Evolutionary conservation across 2,329 filamentous ascomycete species (phyloP).

Genomic region (Diaporthe ilicicola): DNA sequence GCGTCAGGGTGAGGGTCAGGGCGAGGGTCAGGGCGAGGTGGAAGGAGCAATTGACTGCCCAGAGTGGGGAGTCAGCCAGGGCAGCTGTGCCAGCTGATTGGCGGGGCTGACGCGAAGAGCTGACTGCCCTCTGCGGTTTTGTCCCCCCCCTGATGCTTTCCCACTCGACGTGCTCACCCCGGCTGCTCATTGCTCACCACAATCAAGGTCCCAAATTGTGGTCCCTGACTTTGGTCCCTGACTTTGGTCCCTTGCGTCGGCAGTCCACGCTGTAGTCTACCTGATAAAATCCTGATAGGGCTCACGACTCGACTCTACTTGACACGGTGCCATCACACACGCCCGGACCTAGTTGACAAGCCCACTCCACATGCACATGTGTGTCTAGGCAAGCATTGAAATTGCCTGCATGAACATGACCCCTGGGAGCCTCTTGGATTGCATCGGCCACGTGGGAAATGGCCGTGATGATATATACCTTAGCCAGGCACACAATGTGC

Average conservation of each 20-base stretch:
- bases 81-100: neutral
- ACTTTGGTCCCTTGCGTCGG: slow-evolving; percentile 16
- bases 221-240: neutral
- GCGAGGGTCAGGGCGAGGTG: neutral
- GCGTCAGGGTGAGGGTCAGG: no score
- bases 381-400: neutral
- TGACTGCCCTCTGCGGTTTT: neutral
- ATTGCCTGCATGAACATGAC: neutral
- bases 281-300: neutral
- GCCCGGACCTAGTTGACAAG: no score
- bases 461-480: neutral
- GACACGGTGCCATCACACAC: no score
- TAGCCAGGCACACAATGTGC: no score
- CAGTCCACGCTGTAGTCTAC: neutral
- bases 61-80: neutral
- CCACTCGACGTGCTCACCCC: no score
- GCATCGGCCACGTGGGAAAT: slow-evolving; percentile 6
- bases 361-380: neutral
- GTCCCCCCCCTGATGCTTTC: neutral
- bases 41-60: neutral
- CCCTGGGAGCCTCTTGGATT: neutral
- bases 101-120: slow-evolving; percentile 10
- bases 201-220: neutral
- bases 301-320: no score
- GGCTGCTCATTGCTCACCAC: no score